Percentiles rank a stretch among this genome's conserved stretches.
Conservation (phyloP, 306 rosid genomes). For the Benincasa hispida region DNA sequence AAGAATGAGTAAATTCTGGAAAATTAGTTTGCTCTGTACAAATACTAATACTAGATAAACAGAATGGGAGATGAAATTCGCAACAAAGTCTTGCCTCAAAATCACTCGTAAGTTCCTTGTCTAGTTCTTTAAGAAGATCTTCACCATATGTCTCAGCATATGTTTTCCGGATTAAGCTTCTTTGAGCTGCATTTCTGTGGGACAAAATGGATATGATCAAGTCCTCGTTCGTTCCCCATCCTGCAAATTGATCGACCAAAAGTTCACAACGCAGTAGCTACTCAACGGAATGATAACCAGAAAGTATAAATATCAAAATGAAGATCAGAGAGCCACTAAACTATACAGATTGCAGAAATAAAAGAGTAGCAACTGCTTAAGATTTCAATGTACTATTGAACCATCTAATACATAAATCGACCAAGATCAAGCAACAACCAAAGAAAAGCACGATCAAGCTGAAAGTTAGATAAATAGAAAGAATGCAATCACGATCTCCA, state of each 20-base stretch:
- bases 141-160: constrained; percentile 30
- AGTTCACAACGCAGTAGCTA: background rate
- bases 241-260: constrained; percentile 12
- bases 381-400: background rate
- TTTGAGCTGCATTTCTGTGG: constrained; percentile 42
- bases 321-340: background rate
- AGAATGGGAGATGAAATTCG: background rate
- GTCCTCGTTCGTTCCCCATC: constrained; percentile 51
- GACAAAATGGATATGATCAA: constrained; percentile 41
- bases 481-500: background rate
- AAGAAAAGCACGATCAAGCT: background rate
- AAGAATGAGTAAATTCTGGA: background rate
- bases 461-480: background rate
- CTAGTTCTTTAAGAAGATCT: constrained; percentile 39
- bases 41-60: background rate
- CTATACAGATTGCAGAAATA: background rate
- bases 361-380: background rate
- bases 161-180: constrained; percentile 25
- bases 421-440: background rate
- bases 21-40: background rate
- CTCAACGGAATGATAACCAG: background rate
- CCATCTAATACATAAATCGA: background rate
- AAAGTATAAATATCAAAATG: background rate
- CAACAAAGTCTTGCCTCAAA: constrained; percentile 30
- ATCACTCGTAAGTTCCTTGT: constrained; percentile 43